Evolutionary conservation across 441 rosid genomes (phyloP).

Genomic region (Pelargonium fulgidum): DNA sequence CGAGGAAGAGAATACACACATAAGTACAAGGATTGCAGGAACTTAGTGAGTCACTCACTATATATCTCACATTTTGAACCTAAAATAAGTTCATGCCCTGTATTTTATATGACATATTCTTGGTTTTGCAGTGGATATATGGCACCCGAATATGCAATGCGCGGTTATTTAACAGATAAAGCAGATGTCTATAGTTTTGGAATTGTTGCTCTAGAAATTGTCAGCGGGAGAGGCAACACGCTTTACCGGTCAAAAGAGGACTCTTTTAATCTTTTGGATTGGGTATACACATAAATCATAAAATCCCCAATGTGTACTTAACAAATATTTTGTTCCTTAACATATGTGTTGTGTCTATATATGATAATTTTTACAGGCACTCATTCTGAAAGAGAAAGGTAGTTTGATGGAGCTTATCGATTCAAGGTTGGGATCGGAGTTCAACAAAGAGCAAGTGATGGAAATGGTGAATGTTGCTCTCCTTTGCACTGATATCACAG

Average conservation of each 20-base stretch:
- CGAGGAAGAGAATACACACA: conserved; percentile 76
- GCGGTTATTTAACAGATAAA: conserved; percentile 54
- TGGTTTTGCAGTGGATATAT: conserved; percentile 18
- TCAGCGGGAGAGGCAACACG: not conserved
- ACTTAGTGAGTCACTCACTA: conserved; percentile 42
- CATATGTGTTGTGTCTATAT: no score
- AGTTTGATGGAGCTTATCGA: not conserved
- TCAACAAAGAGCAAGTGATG: not conserved
- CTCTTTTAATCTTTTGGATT: no score
- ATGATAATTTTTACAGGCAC: not conserved
- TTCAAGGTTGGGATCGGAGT: not conserved
- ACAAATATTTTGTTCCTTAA: no score
- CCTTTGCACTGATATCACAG: not conserved
- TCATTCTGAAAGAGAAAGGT: not conserved
- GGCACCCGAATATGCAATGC: conserved; percentile 79
- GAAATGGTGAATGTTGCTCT: not conserved
- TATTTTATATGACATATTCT: no score
- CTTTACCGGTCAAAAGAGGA: not conserved
- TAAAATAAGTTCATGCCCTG: no score
- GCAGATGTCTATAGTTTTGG: conserved; percentile 44
- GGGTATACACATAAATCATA: no score
- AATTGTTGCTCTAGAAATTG: conserved; percentile 31
- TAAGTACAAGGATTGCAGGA: conserved; percentile 72
- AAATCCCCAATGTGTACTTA: no score
- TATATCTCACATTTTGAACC: no score